Conservation (phyloP, 768 basidiomycete genomes). For the Mycena haematopus region DNA sequence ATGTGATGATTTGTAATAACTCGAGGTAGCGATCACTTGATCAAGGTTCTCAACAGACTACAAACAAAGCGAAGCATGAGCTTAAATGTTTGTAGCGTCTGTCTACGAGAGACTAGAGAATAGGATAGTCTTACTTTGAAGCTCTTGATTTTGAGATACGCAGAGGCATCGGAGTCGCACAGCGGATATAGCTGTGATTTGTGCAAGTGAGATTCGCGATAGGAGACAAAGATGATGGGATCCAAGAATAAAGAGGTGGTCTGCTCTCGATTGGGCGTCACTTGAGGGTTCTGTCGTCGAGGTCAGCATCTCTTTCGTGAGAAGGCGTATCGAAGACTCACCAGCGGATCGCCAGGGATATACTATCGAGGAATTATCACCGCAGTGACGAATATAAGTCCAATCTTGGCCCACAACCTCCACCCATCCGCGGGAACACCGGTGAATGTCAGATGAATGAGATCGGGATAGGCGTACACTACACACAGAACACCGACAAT, state of each 20-base stretch:
- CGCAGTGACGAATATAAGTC: slow-evolving; percentile 50
- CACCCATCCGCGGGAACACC: slow-evolving; percentile 53
- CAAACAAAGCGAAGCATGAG: no score
- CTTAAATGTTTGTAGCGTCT: no score
- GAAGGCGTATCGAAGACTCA: slow-evolving; percentile 15
- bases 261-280: slow-evolving; percentile 48
- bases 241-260: slow-evolving; percentile 51
- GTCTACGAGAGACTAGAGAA: no score
- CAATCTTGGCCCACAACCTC: slow-evolving; percentile 58
- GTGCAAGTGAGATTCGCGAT: slow-evolving; percentile 42
- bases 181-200: slow-evolving; percentile 64
- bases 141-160: slow-evolving; percentile 32
- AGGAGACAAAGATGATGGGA: not conserved
- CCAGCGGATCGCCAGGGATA: slow-evolving; percentile 59
- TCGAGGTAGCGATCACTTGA: no score
- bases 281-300: not conserved
- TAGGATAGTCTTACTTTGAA: slow-evolving; percentile 35
- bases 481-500: slow-evolving; percentile 53
- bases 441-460: slow-evolving; percentile 62
- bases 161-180: slow-evolving; percentile 58
- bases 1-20: no score
- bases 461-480: slow-evolving; percentile 58
- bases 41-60: no score
- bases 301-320: not conserved
- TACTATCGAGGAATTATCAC: slow-evolving; percentile 63